Base-by-base conservation (phyloP, 768 basidiomycete genomes). In the Rhizopogon rudus region DNA sequence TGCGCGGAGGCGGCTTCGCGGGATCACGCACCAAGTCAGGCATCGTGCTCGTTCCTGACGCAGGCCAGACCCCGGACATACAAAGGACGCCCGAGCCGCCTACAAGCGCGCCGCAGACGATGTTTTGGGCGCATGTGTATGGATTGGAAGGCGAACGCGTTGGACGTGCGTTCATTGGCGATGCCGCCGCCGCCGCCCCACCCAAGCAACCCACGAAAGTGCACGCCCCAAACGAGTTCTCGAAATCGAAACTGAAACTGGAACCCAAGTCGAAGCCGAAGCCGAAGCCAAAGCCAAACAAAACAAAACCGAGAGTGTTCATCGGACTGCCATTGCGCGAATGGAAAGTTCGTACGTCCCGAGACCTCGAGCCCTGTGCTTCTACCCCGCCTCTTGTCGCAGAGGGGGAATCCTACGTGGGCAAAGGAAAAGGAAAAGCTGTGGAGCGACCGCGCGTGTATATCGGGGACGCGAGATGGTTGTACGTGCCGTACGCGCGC, bases 61-160 rank as follows among this genome's bases (percentile, higher is more conserved):
- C 10, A 22, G n/a, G 1, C 20, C 41, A 20, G 20, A 2, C 20
- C 33, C 33, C 14, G 17, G 13, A 48, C 8, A 2, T 7, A 14
- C 53, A 53, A 5, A 44, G 45, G 16, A 54, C 51, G 1, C 55
- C 64, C 0, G 55, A 57, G 35, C 43, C 56, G 0, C n/a, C 51
- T 6, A 5, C n/a, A n/a, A 40, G 25, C 8, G 13, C 10, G 5
- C 57, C 37, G 25, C 31, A 16, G 7, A 3, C 68, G 1, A 55
- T 48, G n/a, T 71, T 69, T n/a, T 70, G 70, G 70, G 68, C 70
- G 9, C 69, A 70, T 17, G 70, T 71, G 13, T 70, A 70, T 6
- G 66, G 65, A 16, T 40, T 70, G 37, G 62, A 65, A 45, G 68
- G 70, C 1, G 57, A 71, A 3, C 64, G 46, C 1, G 28, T 70